Conservation (phyloP, 2,329 filamentous ascomycete species). For the Aureobasidium sp. region DNA sequence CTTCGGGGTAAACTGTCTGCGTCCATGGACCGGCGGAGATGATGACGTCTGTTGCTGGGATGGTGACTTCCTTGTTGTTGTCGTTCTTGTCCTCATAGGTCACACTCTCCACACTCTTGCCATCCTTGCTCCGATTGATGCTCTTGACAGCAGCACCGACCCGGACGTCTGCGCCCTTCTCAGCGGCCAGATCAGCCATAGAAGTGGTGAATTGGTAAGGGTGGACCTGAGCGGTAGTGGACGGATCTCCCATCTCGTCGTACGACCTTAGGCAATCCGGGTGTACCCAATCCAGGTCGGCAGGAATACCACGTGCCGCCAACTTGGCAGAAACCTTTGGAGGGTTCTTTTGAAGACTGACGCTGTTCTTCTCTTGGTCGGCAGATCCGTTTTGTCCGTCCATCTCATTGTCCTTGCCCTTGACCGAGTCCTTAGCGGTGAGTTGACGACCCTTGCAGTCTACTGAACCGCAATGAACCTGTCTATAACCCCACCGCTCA, state of each 20-base stretch:
- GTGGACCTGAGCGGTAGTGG: constrained; percentile 87
- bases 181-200: constrained; percentile 68
- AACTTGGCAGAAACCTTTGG: constrained; percentile 45
- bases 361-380: constrained; percentile 30
- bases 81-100: constrained; percentile 52
- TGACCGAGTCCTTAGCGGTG: constrained; percentile 25
- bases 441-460: constrained; percentile 35
- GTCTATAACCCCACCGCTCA: constrained; percentile 78
- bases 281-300: constrained; percentile 80
- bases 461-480: constrained; percentile 65
- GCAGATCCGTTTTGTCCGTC: constrained; percentile 26
- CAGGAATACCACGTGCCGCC: constrained; percentile 57
- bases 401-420: constrained; percentile 25
- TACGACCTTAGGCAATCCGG: constrained; percentile 60
- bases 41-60: constrained; percentile 52
- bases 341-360: constrained; percentile 51
- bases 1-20: constrained; percentile 42
- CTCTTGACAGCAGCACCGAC: constrained; percentile 58
- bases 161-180: constrained; percentile 52
- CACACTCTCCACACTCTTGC: constrained; percentile 53
- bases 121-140: constrained; percentile 48
- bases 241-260: constrained; percentile 73
- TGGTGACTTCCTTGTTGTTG: constrained; percentile 37
- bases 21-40: constrained; percentile 60
- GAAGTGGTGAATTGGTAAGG: constrained; percentile 82